Percentiles rank a stretch among this genome's conserved stretches.
These are phyloP conservation scores for Phaeophleospora eucalypticola DNA, from an alignment of 2,329 filamentous ascomycete species.

Conservation along the genomic window DNA sequence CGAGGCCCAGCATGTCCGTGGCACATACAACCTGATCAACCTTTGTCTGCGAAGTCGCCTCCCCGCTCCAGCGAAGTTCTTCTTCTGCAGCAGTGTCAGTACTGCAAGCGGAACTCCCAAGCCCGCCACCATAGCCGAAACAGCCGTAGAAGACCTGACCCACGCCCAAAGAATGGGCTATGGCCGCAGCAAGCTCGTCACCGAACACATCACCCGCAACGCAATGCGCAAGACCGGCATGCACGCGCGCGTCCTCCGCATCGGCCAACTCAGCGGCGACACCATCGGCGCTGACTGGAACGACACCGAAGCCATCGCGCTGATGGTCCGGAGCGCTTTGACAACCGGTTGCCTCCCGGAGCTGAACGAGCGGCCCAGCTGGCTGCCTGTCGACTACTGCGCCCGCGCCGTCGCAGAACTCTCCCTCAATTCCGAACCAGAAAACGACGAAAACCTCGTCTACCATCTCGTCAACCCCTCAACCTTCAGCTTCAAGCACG, in stretches of 20 bases:
- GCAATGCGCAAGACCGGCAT: slow-evolving; percentile 30
- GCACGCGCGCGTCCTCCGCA: slow-evolving; percentile 22
- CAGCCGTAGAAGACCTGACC: slow-evolving; percentile 24
- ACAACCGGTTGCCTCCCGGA: slow-evolving; percentile 38
- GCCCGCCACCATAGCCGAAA: slow-evolving; percentile 29
- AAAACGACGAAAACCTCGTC: slow-evolving; percentile 17
- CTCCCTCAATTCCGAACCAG: background rate
- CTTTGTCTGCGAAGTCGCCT: slow-evolving; percentile 23
- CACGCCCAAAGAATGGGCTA: slow-evolving; percentile 33
- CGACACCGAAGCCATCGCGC: slow-evolving; percentile 41
- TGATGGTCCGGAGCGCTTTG: slow-evolving; percentile 39
- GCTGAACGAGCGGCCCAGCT: slow-evolving; percentile 39
- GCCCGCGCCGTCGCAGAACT: slow-evolving; percentile 25
- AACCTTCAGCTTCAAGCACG: slow-evolving; percentile 20
- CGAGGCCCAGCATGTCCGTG: slow-evolving; percentile 29
- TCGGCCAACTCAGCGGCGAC: slow-evolving; percentile 30
- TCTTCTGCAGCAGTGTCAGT: slow-evolving; percentile 39
- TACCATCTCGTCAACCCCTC: slow-evolving; percentile 36
- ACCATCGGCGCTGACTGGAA: slow-evolving; percentile 36
- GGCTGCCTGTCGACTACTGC: slow-evolving; percentile 44
- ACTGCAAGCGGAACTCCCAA: slow-evolving; percentile 18
- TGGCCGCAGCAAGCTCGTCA: slow-evolving; percentile 37
- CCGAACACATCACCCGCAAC: slow-evolving; percentile 30
- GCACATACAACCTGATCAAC: slow-evolving; percentile 29
- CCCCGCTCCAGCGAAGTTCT: slow-evolving; percentile 27